Evolutionary conservation across 2,329 filamentous ascomycete genomes (phyloP).

Genomic region (Xylariales sp.): DNA sequence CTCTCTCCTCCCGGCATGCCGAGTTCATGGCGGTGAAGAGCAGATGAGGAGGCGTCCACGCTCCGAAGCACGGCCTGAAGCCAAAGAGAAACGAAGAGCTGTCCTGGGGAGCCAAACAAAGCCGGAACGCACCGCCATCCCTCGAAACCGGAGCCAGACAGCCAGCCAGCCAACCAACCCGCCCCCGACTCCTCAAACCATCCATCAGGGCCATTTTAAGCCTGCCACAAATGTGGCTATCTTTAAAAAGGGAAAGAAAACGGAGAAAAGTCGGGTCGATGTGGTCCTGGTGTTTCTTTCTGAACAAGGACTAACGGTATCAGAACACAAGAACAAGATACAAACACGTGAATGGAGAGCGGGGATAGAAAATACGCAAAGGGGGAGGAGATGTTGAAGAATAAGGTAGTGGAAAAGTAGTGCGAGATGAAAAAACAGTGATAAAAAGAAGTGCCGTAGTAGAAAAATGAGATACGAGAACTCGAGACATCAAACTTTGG

Average conservation of each 20-base stretch:
- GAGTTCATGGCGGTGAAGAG: slow-evolving; percentile 2
- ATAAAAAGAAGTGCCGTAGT: slow-evolving; percentile 39
- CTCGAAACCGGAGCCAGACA: slow-evolving; percentile 39
- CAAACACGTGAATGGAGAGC: slow-evolving; percentile 34
- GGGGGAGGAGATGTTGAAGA: slow-evolving; percentile 36
- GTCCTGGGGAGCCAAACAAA: slow-evolving; percentile 34
- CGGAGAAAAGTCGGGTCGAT: slow-evolving; percentile 24
- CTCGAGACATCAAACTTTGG: slow-evolving; percentile 42
- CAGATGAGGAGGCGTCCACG: slow-evolving; percentile 18
- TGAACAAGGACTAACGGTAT: slow-evolving; percentile 30
- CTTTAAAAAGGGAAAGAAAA: slow-evolving; percentile 33
- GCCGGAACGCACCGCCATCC: slow-evolving; percentile 41
- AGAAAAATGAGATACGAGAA: slow-evolving; percentile 46
- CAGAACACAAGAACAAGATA: slow-evolving; percentile 31
- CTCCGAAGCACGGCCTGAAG: slow-evolving; percentile 14
- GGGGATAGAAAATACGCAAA: slow-evolving; percentile 35
- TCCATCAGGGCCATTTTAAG: slow-evolving; percentile 34
- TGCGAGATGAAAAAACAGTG: slow-evolving; percentile 20
- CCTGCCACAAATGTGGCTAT: slow-evolving; percentile 39
- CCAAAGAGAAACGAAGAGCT: slow-evolving; percentile 28
- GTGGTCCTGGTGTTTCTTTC: slow-evolving; percentile 27
- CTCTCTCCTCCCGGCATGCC: not conserved
- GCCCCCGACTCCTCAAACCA: slow-evolving; percentile 41
- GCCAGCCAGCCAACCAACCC: slow-evolving; percentile 40
- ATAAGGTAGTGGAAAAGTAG: slow-evolving; percentile 34